Percentiles rank a stretch among this genome's conserved stretches.
phyloP scores from a whole-genome alignment of 2,329 filamentous ascomycete genomes.

The Pezicula rhizophila region DNA sequence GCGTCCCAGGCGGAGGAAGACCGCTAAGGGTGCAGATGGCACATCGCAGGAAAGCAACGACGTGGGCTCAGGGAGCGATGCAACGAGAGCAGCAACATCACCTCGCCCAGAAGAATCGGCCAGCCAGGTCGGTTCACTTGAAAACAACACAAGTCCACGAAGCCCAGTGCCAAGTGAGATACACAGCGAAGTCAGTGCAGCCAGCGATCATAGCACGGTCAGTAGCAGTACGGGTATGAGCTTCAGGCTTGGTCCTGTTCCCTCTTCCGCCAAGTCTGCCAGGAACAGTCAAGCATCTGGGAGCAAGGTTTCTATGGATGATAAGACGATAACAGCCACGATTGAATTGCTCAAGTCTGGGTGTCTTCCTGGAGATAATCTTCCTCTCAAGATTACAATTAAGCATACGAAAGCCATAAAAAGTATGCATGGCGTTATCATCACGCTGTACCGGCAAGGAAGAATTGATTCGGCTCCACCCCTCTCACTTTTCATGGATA shows the following conservation, averaged over 20 bases:
- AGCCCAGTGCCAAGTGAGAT: constrained; percentile 44
- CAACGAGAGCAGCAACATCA: constrained; percentile 12
- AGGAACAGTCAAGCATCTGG: constrained; percentile 43
- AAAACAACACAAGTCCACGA: constrained; percentile 38
- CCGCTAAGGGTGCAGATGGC: constrained; percentile 8
- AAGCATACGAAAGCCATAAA: constrained; percentile 86
- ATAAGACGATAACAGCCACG: constrained; percentile 79
- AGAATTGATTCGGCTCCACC: constrained; percentile 74
- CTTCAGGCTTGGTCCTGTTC: constrained; percentile 29
- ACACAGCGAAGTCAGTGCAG: constrained; percentile 64
- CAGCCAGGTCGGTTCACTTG: constrained; percentile 26
- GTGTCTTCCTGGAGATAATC: constrained; percentile 75
- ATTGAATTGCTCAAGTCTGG: constrained; percentile 78
- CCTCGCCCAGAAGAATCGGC: constrained; percentile 25
- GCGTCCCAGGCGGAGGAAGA: constrained; percentile 46
- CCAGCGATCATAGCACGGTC: constrained; percentile 58
- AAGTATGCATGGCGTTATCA: constrained; percentile 86
- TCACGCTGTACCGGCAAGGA: constrained; percentile 86
- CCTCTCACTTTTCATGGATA: constrained; percentile 40
- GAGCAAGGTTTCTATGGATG: constrained; percentile 48
- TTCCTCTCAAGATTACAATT: constrained; percentile 75
- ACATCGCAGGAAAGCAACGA: constrained; percentile 16
- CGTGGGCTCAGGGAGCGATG: constrained; percentile 17
- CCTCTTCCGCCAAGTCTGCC: constrained; percentile 29
- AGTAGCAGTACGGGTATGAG: constrained; percentile 39